Percentiles rank a stretch among this genome's conserved stretches.
Evolutionary conservation across 768 basidiomycete species (phyloP).

Genomic region (Asterophora lycoperdoides): DNA sequence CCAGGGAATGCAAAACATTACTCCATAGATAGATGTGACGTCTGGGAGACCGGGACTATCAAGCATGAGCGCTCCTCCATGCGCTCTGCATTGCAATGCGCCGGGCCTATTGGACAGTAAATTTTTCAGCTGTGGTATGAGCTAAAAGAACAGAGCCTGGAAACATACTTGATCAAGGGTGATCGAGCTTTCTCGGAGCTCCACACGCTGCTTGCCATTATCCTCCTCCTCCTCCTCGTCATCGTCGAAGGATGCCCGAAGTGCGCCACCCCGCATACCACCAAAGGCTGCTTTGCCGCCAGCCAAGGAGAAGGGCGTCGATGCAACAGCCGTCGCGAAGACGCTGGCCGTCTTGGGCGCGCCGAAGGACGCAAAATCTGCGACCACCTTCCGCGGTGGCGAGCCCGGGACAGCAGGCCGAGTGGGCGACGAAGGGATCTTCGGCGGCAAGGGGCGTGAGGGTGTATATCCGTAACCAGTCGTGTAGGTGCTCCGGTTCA

Average conservation of each 20-base stretch:
- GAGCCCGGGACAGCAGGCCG: conserved; percentile 40
- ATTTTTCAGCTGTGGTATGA: conserved; percentile 3
- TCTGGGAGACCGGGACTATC: conserved; percentile 12
- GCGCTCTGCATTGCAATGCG: conserved; percentile 89
- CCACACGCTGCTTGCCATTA: conserved; percentile 65
- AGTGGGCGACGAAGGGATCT: conserved; percentile 41
- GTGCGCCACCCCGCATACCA: conserved; percentile 51
- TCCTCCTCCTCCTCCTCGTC: conserved; percentile 73
- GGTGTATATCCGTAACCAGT: conserved; percentile 48
- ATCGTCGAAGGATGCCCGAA: conserved; percentile 37
- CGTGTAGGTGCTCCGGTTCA: conserved; percentile 50
- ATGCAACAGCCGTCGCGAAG: conserved; percentile 77
- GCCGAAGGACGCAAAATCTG: conserved; percentile 84
- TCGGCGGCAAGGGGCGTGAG: conserved; percentile 37
- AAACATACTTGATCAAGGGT: conserved; percentile 82
- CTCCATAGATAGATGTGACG: conserved; percentile 15
- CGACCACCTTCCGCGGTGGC: conserved; percentile 83
- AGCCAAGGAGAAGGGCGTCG: conserved; percentile 76
- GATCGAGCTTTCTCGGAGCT: conserved; percentile 80
- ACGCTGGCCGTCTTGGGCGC: conserved; percentile 72
- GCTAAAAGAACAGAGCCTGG: neutral
- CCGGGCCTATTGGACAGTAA: conserved; percentile 48
- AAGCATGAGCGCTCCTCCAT: conserved; percentile 70
- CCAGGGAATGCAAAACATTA: conserved; percentile 3
- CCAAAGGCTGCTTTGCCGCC: conserved; percentile 84